A percentile compares a stretch with the other conserved stretches of the same genome.
Evolutionary conservation across 1,139 yeast genomes (phyloP).

Genomic region (Zygoascus sp.): DNA sequence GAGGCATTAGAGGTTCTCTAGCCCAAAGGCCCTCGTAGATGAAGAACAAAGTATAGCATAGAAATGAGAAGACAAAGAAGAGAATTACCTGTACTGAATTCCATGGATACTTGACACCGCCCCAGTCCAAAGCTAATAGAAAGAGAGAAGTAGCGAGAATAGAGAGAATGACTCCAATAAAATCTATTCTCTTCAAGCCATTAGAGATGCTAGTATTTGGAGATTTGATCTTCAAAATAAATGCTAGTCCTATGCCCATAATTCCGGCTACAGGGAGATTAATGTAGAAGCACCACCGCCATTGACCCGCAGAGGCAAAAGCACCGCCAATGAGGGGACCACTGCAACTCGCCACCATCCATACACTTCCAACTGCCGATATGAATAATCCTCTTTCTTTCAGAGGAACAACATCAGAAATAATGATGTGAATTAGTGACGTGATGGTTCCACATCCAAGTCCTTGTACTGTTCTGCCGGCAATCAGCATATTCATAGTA

Average conservation of each 20-base stretch:
- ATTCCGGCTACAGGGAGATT: slow-evolving; percentile 65
- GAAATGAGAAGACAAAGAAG: slow-evolving; percentile 39
- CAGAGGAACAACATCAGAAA: slow-evolving; percentile 57
- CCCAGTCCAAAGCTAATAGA: slow-evolving; percentile 49
- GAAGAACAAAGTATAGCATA: slow-evolving; percentile 41
- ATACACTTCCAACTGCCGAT: slow-evolving; percentile 46
- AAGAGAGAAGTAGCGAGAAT: slow-evolving; percentile 43
- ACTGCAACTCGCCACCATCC: slow-evolving; percentile 53
- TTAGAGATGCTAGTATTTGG: slow-evolving; percentile 39
- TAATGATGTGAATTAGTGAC: slow-evolving; percentile 51
- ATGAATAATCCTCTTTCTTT: slow-evolving; percentile 47
- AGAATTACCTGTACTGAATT: slow-evolving; percentile 52
- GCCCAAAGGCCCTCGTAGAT: slow-evolving; percentile 43
- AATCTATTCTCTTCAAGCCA: slow-evolving; percentile 45
- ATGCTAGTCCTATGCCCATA: slow-evolving; percentile 42
- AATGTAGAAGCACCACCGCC: slow-evolving; percentile 80
- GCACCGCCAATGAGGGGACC: slow-evolving; percentile 75
- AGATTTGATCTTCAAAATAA: slow-evolving; percentile 45
- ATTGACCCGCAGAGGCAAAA: slow-evolving; percentile 54
- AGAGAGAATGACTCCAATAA: slow-evolving; percentile 42
- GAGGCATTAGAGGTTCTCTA: slow-evolving; percentile 48
- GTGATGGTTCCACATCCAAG: slow-evolving; percentile 67
- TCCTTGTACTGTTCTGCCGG: slow-evolving; percentile 64
- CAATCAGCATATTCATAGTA: slow-evolving; percentile 55
- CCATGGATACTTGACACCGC: slow-evolving; percentile 47